Evolutionary conservation across 768 basidiomycete genomes (phyloP), one percentile per base, ranked within the genome.

Genomic region (Serendipita sp.): DNA sequence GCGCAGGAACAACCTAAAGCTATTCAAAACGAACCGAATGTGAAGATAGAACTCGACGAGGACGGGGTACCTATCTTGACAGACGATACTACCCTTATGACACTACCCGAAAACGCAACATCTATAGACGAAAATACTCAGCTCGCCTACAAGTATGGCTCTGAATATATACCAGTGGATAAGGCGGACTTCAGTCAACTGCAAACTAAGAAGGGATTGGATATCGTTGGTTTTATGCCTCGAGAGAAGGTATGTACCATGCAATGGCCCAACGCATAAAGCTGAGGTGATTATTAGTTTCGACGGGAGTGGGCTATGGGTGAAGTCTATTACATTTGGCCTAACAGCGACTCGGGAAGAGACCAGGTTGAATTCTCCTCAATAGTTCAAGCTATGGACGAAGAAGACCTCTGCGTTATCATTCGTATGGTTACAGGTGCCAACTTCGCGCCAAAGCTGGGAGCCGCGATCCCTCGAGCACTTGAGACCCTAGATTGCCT

Each of bases 291-390:
- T 35, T 56, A 15, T 51, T 68, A 94, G 92, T 86, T 92, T 74
- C 87, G 89, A 64, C 82, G 91, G 37, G 89, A 92, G 68, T 79
- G 84, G 34, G 76, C 83, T 30, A 86, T 96, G 82, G 84, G 88
- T 11, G 94, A 97, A 74, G 77, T 95, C 35, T 82, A 85, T 58
- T 94, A 91, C 69, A 76, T 96, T 45, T 95, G 86, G 83, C 89
- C 84, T 0, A 86, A 90, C 68, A 81, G 85, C 0, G 70, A 71
- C 1, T 80, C 81, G 7, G 78, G 86, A 1, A 78, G 81, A 53
- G 82, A 88, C 63, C 89, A 96, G 73, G 84, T 92, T 44, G 87
- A 88, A 1, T 78, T 99, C 63, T 94, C 92, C 0, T 88, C 92
- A 18, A 79, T 99, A 47, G 85, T 89, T 1, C 83, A 87, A 72